phyloP scores from a whole-genome alignment of 176 grass and related monocot species.

The Secale cereale region DNA sequence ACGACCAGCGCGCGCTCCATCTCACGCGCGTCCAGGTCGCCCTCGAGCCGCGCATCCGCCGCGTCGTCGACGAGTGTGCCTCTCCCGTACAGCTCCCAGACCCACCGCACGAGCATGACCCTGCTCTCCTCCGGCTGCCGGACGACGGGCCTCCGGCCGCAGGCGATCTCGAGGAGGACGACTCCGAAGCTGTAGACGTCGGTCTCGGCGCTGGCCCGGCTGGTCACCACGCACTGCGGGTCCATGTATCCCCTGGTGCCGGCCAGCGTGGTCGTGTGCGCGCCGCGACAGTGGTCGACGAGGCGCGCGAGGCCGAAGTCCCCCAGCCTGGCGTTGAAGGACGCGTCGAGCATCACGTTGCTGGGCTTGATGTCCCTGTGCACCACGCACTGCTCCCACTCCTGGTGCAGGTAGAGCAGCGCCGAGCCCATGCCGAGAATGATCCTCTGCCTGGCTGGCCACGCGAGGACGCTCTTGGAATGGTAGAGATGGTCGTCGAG shows the following conservation, averaged over 20 bases:
- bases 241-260: too few relatives aligned
- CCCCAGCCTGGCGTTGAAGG: not conserved
- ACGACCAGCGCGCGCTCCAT: not conserved
- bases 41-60: not conserved
- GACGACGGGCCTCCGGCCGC: too few relatives aligned
- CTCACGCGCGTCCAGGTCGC: not conserved
- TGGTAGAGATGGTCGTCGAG: not conserved
- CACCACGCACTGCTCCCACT: conserved; percentile 8
- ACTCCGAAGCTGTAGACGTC: too few relatives aligned
- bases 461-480: not conserved
- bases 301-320: not conserved
- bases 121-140: too few relatives aligned
- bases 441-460: not conserved
- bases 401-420: conserved; percentile 5
- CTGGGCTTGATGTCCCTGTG: conserved; percentile 17
- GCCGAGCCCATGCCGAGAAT: not conserved
- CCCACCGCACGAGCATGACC: not conserved
- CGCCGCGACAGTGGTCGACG: not conserved
- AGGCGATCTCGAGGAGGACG: too few relatives aligned
- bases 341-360: conserved; percentile 5
- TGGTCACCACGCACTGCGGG: too few relatives aligned
- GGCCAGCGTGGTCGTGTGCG: not conserved
- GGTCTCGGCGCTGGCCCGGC: too few relatives aligned
- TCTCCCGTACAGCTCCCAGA: not conserved
- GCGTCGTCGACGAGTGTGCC: not conserved